These are phyloP conservation scores for Russula compacta DNA, from an alignment of 768 basidiomycete genomes.

Conservation along the genomic window DNA sequence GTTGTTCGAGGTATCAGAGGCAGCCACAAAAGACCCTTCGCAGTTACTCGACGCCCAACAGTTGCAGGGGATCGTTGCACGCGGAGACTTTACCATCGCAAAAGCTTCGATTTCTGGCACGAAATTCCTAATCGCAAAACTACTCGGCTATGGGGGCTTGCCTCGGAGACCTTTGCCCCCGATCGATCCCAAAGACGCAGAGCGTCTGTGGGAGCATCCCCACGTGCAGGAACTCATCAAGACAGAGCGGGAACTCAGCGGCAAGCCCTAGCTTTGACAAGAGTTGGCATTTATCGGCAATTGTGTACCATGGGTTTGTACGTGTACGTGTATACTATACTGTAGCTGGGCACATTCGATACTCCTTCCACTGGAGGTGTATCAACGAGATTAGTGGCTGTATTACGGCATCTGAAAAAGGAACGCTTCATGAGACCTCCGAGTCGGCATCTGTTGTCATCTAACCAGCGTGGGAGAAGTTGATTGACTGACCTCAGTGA, in stretches of 20 bases:
- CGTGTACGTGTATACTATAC: background rate
- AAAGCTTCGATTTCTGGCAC: slow-evolving; percentile 72
- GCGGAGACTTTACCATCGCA: slow-evolving; percentile 72
- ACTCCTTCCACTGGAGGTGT: background rate
- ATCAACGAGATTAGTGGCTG: background rate
- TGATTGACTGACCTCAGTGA: too few species aligned
- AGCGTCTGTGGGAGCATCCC: slow-evolving; percentile 61
- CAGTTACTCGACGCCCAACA: slow-evolving; percentile 59
- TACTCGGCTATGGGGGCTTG: slow-evolving; percentile 72
- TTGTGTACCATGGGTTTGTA: background rate
- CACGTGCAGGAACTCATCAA: slow-evolving; percentile 61
- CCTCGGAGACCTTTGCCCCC: slow-evolving; percentile 75
- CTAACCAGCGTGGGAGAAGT: background rate
- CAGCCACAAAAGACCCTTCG: slow-evolving; percentile 43
- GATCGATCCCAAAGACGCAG: slow-evolving; percentile 44
- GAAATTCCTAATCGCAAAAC: slow-evolving; percentile 66
- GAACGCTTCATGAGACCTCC: background rate
- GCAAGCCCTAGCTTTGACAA: slow-evolving; percentile 26
- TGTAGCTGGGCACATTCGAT: background rate
- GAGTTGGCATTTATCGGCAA: background rate
- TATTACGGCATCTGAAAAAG: background rate
- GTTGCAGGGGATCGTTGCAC: slow-evolving; percentile 73
- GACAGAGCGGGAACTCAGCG: slow-evolving; percentile 49
- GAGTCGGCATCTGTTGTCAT: background rate
- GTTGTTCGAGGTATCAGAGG: slow-evolving; percentile 54